Conservation (phyloP, 2,329 filamentous ascomycete genomes). For the Fusarium longipes region DNA sequence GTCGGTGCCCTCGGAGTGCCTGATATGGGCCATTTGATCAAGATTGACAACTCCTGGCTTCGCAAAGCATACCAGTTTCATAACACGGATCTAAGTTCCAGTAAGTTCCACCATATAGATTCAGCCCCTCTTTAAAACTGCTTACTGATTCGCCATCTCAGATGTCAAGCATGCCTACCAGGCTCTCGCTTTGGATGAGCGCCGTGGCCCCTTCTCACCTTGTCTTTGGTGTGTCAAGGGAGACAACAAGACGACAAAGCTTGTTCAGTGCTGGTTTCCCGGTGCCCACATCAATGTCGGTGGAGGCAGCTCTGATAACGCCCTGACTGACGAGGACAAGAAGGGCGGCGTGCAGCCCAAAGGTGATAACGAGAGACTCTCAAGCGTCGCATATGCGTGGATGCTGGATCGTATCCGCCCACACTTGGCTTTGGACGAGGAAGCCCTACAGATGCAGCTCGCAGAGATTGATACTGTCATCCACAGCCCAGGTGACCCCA, state of each 20-base stretch:
- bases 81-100: slow-evolving; percentile 9
- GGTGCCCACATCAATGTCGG: slow-evolving; percentile 18
- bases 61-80: slow-evolving; percentile 14
- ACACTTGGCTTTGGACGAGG: slow-evolving; percentile 7
- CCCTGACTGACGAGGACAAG: neutral
- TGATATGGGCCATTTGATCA: slow-evolving; percentile 6
- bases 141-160: neutral
- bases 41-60: neutral
- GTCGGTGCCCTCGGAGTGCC: slow-evolving; percentile 11
- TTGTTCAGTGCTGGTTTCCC: slow-evolving; percentile 18
- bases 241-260: neutral
- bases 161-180: slow-evolving; percentile 19
- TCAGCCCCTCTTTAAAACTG: fast-evolving
- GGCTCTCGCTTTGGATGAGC: slow-evolving; percentile 6
- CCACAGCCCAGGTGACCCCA: neutral
- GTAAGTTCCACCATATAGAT: neutral
- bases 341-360: neutral
- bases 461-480: slow-evolving; percentile 7
- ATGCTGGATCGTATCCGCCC: slow-evolving; percentile 12
- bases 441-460: slow-evolving; percentile 6
- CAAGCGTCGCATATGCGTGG: slow-evolving; percentile 13
- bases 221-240: slow-evolving; percentile 7
- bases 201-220: slow-evolving; percentile 5
- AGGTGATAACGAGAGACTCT: slow-evolving; percentile 2
- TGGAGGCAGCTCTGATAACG: slow-evolving; percentile 12